Evolutionary conservation across 2,329 filamentous ascomycete genomes (phyloP), one percentile per base, ranked within the genome.

Genomic region (Aspergillus persii): DNA sequence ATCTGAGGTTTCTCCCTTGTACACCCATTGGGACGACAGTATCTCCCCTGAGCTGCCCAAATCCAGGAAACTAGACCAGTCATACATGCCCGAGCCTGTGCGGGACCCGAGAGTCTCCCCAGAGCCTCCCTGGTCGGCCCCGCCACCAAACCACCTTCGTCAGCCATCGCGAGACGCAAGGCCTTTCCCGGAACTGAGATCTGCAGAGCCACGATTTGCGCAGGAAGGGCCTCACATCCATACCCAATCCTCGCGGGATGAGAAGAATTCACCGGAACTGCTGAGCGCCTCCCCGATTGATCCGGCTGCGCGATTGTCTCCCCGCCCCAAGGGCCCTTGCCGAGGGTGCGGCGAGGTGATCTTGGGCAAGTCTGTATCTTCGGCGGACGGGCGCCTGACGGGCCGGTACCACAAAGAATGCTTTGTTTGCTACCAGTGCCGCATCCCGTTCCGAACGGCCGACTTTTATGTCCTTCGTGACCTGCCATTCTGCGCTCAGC

Each of bases 401-500:
- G 95, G 95, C 8, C 89, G 92, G 63, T 99, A 96, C 75, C 95
- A 99, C 81, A 96, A 96, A 74, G 85, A 89, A 4, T 99, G 94
- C 74, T 98, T 99, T 72, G 90, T 94, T 9, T 99, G 95, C 81
- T 85, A 86, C 4, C 92, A 89, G 1, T 99, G 95, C 79, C 81
- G 82, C 9, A 83, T 87, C 56, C 89, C 92, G 0, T 99, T 98
- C 71, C 81, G 87, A 23, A 96, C 92, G 0, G 85, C 91, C 1
- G 92, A 95, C 60, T 98, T 98, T 69, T 99, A 99, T 73, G 93
- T 99, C 9, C 85, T 92, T 60, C 79, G 89, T 64, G 92, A 99
- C 76, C 83, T 86, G 60, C 95, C 95, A 0, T 97, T 94, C 77
- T 98, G 95, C 76, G 89, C 92, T 66, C 87, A 88, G 53, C 92